Evolutionary conservation across 108 stramenopile genomes (phyloP), one percentile per base, ranked within the genome.

Genomic region (Cyclotella baltica): DNA sequence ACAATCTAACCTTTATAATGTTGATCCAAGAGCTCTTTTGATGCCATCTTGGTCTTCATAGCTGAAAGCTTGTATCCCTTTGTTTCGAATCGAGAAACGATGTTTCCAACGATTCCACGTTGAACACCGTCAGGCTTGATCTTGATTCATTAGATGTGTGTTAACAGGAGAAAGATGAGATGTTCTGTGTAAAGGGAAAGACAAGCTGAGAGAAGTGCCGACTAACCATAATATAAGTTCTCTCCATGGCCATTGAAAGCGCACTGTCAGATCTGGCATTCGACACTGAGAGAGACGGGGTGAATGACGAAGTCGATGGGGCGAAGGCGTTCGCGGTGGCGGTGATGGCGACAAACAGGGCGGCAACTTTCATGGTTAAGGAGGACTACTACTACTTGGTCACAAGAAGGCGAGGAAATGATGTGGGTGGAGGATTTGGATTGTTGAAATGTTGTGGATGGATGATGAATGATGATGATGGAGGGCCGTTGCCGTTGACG

Each of bases 1-100:
- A 40, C 10, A 43, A 3, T 33, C 63, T 64, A 6, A 64, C 63
- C 63, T 48, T 72, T 71, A 87, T 98, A 98, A 83, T 98, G 98
- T 58, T 83, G 59, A 22, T 96, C 91, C 13, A 96, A 87, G 48
- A 96, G 86, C 69, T 97, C 96, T 64, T 85, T 78, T 10, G 90
- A 85, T 35, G 98, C 90, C 85, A 80, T 69, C 67, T 81, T 81
- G 59, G 93, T 95, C 89, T 98, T 98, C 90, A 98, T 85, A 55
- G 93, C 98, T 35, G 85, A 76, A n/a, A 98, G 88, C 83, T 96
- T 91, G 85, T 92, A 96, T 36, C 97, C 97, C 83, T 96, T 97
- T 36, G 87, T 78, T 70, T 98, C 97, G 75, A 98, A 98, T 37
- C 97, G 87, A 29, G 81, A 75, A 63, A 97, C 82, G 64, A 98